Base-by-base conservation (phyloP, 768 basidiomycete species). In the Boletus subcaerulescens region DNA sequence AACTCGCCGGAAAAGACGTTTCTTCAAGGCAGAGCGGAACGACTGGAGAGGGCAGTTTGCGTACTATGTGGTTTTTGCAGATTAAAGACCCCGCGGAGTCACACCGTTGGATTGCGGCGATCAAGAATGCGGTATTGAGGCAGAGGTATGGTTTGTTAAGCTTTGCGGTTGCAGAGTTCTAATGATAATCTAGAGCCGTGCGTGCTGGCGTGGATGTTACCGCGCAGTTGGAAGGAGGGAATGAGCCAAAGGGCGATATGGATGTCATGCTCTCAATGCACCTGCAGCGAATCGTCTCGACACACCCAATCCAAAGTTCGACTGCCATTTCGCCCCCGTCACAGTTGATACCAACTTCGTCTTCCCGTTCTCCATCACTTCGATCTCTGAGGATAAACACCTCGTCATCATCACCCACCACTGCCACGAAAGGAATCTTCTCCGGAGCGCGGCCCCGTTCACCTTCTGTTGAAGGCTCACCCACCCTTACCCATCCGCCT, bases 241-340 rank as follows among this genome's bases (percentile, higher is more conserved):
- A 79, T 26, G 89, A 89, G 56, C 88, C 87, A 20, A 77, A 84
- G 44, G 89, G 89, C 7, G 89, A 91, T 64, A 81, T 91, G 75
- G 89, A 91, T 65, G 89, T 91, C 45, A 87, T 90, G 81, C 76
- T 91, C 35, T 86, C 87, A 31, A 89, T 91, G 77, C 84, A 85
- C 45, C 76, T 82, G 32, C 87, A 89, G 60, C 83, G 80, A n/a
- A 50, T 73, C 77, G 58, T 73, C 74, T 29, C 75, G 75, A 26
- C 68, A 70, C 49, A 67, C 40, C 50, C 58, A 40, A 43, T 42
- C 26, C 57, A 61, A 48, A 33, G 52, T 20, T 60, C 52, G 22
- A 42, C 48, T 50, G 46, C 55, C 20, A 51, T 45, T 20, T 51
- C 48, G 33, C 41, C 51, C 52, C 45, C 60, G 44, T 43, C 55